Base-by-base conservation (phyloP, 257 asterid genomes). In the Lycium ferocissimum region DNA sequence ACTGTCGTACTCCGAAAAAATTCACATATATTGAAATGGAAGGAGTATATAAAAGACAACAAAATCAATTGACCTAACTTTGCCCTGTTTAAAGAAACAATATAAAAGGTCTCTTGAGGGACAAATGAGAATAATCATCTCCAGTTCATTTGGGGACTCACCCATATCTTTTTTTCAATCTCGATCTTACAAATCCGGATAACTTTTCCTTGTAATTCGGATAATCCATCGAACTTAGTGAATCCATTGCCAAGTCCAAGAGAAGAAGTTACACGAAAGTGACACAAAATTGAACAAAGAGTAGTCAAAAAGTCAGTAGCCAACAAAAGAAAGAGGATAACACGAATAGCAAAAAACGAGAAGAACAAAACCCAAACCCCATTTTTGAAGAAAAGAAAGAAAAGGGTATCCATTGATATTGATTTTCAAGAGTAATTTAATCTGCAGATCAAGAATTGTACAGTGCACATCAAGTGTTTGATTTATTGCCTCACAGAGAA, bases 221-320 rank as follows among this genome's bases (percentile, higher is more conserved):
- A 87, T 56, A 82, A 89, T 65, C 83, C 86, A 88, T 85, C 89
- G 85, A 86, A 89, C 87, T 80, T 75, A 86, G 87, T 86, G 93
- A 92, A 89, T 89, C 91, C 71, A 80, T 88, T 80, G 83, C 86
- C 49, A 58, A 82, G 80, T 80, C 85, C 47, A 53, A 76, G 15
- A 53, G 2, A 17, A 37, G 38, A 51, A 22, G 2, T 22, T 13
- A 76, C 26, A 22, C 81, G 3, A 76, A 76, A 49, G 80, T 47
- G 61, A 73, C 81, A 20, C 62, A 67, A 62, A 53, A 40, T 63
- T 40, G 12, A 40, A 26, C 62, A 53, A 10, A 80, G 49, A 59
- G 58, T 14, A 66, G 62, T 51, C 53, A 69, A 85, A 20, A 67
- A 33, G 78, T 66, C 67, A 35, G 82, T 57, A 47, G 66, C 53